A percentile compares a stretch with the other conserved stretches of the same genome.
These are phyloP conservation scores for Sphenostylis stenocarpa DNA, from an alignment of 306 rosid species.

Conservation along the genomic window DNA sequence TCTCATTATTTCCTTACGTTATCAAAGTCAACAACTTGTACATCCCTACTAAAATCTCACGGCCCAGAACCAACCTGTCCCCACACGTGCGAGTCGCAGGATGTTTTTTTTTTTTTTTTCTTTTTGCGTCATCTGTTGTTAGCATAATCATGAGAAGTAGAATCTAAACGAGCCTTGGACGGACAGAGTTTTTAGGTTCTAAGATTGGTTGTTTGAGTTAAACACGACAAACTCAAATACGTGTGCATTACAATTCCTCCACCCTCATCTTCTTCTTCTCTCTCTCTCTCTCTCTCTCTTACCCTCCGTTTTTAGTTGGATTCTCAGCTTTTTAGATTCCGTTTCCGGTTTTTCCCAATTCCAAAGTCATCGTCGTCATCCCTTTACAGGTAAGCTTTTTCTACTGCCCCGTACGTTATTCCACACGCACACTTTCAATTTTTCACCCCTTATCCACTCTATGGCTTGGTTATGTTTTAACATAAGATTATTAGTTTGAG, in stretches of 20 bases:
- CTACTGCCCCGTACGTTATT: neutral
- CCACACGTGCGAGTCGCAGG: slow-evolving; percentile 28
- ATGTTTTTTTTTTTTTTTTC: neutral
- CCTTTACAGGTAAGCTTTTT: slow-evolving; percentile 28
- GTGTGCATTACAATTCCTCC: neutral
- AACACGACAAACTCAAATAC: slow-evolving; percentile 39
- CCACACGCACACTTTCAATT: neutral
- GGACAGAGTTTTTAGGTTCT: slow-evolving; percentile 12
- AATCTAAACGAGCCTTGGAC: slow-evolving; percentile 1
- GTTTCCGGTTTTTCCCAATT: slow-evolving; percentile 3
- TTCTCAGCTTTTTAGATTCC: slow-evolving; percentile 34
- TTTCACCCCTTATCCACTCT: neutral
- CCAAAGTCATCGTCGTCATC: neutral
- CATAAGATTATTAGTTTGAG: neutral
- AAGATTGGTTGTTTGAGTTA: slow-evolving; percentile 33
- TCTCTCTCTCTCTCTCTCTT: neutral
- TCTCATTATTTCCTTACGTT: neutral
- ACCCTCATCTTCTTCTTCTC: neutral
- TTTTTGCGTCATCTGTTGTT: neutral
- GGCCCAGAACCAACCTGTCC: slow-evolving; percentile 11
- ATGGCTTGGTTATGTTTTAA: neutral
- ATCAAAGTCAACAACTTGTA: slow-evolving; percentile 32
- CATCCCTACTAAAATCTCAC: slow-evolving; percentile 24
- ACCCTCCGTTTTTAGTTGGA: slow-evolving; percentile 19
- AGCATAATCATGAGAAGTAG: neutral